Conservation (phyloP, 176 grass and related monocot species). For the Hordeum marinum region DNA sequence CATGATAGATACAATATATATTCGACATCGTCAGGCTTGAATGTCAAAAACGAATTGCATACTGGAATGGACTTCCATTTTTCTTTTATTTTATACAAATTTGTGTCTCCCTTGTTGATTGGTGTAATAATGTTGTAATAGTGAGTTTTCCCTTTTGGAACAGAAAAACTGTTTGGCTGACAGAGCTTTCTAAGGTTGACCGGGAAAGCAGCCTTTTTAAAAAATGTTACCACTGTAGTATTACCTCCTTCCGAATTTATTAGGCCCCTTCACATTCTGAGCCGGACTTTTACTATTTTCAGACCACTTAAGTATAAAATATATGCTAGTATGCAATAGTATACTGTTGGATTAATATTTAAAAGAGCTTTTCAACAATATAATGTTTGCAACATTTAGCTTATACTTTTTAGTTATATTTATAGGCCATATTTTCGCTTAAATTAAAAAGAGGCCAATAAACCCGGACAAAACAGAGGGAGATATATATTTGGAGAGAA, state of each 20-base stretch:
- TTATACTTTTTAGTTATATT: too few relatives aligned
- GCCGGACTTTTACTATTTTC: too few relatives aligned
- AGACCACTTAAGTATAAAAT: too few relatives aligned
- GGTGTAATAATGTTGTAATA: neutral
- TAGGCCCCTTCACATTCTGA: too few relatives aligned
- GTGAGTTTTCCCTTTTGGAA: neutral
- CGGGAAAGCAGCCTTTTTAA: constrained; percentile 33
- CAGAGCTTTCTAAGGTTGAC: neutral
- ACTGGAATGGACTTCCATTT: neutral
- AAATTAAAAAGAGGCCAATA: too few relatives aligned
- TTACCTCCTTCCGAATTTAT: too few relatives aligned
- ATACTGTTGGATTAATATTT: too few relatives aligned
- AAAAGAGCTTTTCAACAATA: too few relatives aligned
- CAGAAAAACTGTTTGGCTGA: neutral
- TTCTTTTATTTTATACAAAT: constrained; percentile 6
- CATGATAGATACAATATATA: constrained; percentile 8
- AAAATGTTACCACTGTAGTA: neutral
- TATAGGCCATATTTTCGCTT: too few relatives aligned
- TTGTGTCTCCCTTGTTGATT: constrained; percentile 4
- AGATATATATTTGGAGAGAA: neutral
- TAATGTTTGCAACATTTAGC: too few relatives aligned
- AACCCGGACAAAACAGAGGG: too few relatives aligned
- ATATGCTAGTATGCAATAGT: too few relatives aligned
- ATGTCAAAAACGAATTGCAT: neutral
- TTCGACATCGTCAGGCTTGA: neutral